phyloP scores from a whole-genome alignment of 768 basidiomycete genomes.

The Lentinus brumalis region DNA sequence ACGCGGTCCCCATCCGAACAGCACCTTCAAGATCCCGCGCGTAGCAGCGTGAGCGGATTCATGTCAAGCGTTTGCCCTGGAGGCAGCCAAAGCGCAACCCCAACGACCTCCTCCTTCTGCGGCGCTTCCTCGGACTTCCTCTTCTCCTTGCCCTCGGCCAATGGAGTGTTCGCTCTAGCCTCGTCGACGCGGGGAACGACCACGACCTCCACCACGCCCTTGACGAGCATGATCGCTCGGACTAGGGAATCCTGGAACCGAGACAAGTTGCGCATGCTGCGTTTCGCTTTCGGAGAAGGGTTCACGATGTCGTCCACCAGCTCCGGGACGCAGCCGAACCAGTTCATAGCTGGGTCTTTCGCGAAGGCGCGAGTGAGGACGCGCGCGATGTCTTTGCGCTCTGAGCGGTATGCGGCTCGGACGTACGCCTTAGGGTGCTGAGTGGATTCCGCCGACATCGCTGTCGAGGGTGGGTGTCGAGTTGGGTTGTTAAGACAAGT shows the following conservation, averaged over 20 bases:
- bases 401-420: neutral
- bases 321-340: constrained; percentile 18
- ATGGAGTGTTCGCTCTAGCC: neutral
- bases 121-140: too few relatives aligned
- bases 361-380: constrained; percentile 22
- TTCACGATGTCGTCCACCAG: neutral
- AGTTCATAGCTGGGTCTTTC: constrained; percentile 25
- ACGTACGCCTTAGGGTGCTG: neutral
- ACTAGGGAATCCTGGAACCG: constrained; percentile 20
- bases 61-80: constrained; percentile 18
- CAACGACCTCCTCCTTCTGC: constrained; percentile 19
- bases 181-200: neutral
- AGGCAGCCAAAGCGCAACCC: constrained; percentile 22
- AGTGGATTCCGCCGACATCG: too few relatives aligned
- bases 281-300: neutral
- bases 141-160: neutral
- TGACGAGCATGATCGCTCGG: constrained; percentile 5
- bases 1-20: constrained; percentile 19
- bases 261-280: constrained; percentile 12
- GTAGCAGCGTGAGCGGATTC: constrained; percentile 11
- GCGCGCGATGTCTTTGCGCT: constrained; percentile 10
- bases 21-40: constrained; percentile 11
- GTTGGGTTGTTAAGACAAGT: too few relatives aligned
- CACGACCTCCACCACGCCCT: constrained; percentile 17
- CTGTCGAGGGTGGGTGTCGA: too few relatives aligned